These are phyloP conservation scores for Powellomyces hirtus DNA, from an alignment of 192 early-diverging fungal species.

Conservation along the genomic window DNA sequence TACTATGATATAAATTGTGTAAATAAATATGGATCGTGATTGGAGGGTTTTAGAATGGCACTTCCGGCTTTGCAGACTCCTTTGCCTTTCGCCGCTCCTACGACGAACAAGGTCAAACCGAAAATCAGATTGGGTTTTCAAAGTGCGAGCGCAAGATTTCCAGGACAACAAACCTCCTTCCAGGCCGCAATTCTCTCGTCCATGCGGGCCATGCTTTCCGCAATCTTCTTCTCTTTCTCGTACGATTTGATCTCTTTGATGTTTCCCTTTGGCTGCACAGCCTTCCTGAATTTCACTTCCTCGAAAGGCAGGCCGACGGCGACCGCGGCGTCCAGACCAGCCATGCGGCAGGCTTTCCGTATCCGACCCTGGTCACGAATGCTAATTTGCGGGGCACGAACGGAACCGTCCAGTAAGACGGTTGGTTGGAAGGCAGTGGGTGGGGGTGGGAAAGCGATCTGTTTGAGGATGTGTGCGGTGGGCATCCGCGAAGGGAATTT, in stretches of 20 bases:
- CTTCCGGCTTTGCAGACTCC: conserved; percentile 23
- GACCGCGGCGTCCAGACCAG: conserved; percentile 34
- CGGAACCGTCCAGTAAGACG: conserved; percentile 22
- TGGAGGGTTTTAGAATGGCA: conserved; percentile 33
- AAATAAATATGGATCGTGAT: not conserved
- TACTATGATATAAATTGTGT: not conserved
- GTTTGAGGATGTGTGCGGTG: conserved; percentile 42
- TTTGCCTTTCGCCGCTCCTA: conserved; percentile 38
- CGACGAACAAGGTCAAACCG: not conserved
- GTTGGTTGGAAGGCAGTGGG: conserved; percentile 19
- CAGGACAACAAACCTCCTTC: conserved; percentile 33
- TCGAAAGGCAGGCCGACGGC: conserved; percentile 26
- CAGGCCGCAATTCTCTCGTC: conserved; percentile 33
- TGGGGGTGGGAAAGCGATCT: conserved; percentile 45
- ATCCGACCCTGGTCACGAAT: conserved; percentile 40
- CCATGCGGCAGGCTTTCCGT: conserved; percentile 37
- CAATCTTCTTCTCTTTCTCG: conserved; percentile 40
- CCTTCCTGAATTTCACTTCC: conserved; percentile 3
- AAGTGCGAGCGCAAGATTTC: no score
- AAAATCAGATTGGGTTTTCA: not conserved
- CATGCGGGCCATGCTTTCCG: conserved; percentile 47
- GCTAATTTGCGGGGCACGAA: conserved; percentile 36
- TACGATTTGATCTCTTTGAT: conserved; percentile 31
- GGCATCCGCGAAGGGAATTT: conserved; percentile 43
- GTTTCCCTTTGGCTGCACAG: conserved; percentile 32